Evolutionary conservation across 768 basidiomycete species (phyloP).

Genomic region (Podaxis sp.): DNA sequence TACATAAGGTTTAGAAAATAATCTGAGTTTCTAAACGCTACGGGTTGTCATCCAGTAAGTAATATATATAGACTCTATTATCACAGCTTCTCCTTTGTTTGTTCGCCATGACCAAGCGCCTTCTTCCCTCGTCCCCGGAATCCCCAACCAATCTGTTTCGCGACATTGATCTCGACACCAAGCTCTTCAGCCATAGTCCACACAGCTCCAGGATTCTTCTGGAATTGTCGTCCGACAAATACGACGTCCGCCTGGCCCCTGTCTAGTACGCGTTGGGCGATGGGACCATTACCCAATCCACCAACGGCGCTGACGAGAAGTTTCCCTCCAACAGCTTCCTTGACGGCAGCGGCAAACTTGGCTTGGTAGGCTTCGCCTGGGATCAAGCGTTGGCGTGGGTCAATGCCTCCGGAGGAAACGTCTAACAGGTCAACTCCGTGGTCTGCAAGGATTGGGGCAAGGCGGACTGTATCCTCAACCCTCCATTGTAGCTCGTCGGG

Average conservation of each 20-base stretch:
- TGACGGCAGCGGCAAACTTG: constrained; percentile 52
- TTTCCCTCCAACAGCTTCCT: constrained; percentile 37
- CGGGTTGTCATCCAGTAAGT: too few relatives aligned
- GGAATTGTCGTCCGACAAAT: constrained; percentile 51
- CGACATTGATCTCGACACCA: constrained; percentile 13
- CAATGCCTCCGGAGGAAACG: constrained; percentile 65
- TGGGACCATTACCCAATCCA: constrained; percentile 49
- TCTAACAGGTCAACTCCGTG: constrained; percentile 78
- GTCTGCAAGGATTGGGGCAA: constrained; percentile 56
- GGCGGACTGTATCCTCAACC: constrained; percentile 60
- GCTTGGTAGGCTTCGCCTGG: constrained; percentile 49
- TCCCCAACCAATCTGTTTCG: constrained; percentile 24
- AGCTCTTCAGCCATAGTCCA: constrained; percentile 44
- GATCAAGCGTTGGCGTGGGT: constrained; percentile 37
- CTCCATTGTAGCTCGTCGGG: constrained; percentile 67
- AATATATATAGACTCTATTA: too few relatives aligned
- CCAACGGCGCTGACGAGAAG: constrained; percentile 50
- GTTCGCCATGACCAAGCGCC: constrained; percentile 6
- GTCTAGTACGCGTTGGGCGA: constrained; percentile 58
- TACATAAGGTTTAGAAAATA: too few relatives aligned
- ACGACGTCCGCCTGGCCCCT: constrained; percentile 60
- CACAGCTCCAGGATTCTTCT: constrained; percentile 55
- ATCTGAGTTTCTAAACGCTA: too few relatives aligned
- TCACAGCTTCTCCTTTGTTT: background rate
- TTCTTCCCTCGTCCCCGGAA: constrained; percentile 18